These are phyloP conservation scores for Penicillium diatomitis DNA, from an alignment of 495 filamentous ascomycete genomes.

Conservation along the genomic window DNA sequence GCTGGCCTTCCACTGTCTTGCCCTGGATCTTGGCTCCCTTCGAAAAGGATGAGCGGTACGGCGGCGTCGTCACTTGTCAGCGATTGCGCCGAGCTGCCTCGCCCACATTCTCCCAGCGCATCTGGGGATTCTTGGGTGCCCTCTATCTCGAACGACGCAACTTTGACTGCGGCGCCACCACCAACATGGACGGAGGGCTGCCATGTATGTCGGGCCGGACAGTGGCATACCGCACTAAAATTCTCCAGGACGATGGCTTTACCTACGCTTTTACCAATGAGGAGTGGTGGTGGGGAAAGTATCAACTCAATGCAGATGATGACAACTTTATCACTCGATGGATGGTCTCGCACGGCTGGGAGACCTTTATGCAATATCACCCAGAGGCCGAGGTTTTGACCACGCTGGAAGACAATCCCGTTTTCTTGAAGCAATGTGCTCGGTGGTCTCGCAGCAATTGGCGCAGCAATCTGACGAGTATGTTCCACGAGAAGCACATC, in stretches of 20 bases:
- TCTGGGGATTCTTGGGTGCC: constrained; percentile 73
- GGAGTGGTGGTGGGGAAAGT: constrained; percentile 55
- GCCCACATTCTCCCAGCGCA: constrained; percentile 45
- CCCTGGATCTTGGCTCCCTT: constrained; percentile 82
- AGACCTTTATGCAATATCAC: constrained; percentile 70
- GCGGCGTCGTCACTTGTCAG: constrained; percentile 78
- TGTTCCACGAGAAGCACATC: constrained; percentile 59
- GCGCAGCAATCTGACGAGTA: constrained; percentile 71
- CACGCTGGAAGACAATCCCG: constrained; percentile 62
- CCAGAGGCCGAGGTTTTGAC: constrained; percentile 65
- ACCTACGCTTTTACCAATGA: constrained; percentile 64
- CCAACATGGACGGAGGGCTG: constrained; percentile 75
- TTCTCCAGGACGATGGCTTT: constrained; percentile 70
- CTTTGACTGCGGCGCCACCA: constrained; percentile 82
- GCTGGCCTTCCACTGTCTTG: constrained; percentile 66
- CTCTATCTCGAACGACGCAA: constrained; percentile 77
- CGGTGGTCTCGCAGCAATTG: constrained; percentile 78
- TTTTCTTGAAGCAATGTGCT: constrained; percentile 69
- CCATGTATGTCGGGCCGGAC: constrained; percentile 84
- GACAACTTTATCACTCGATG: constrained; percentile 80
- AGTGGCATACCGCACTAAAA: constrained; percentile 71
- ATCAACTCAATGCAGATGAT: constrained; percentile 71
- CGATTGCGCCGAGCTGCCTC: constrained; percentile 55
- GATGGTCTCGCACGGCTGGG: constrained; percentile 67
- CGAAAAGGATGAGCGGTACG: constrained; percentile 59